Evolutionary conservation across 1,284 basidiomycete species (phyloP), one percentile per base, ranked within the genome.

Genomic region (Ceratorhiza oryzae-sativae): DNA sequence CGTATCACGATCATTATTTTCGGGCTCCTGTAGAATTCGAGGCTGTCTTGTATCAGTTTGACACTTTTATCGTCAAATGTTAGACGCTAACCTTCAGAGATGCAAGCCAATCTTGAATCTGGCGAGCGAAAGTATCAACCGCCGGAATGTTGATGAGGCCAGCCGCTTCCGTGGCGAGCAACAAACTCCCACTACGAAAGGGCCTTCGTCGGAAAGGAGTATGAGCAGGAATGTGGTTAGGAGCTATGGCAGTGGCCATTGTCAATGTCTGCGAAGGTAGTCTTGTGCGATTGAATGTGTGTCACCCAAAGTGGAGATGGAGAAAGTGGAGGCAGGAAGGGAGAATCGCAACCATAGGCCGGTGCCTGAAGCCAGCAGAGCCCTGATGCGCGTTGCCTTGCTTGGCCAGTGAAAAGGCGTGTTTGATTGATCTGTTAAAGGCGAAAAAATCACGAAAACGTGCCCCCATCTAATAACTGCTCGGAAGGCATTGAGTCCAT

Each of bases 31-130:
- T 39, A 58, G 20, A 34, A 58, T 39, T 39, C 20, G 55, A 9
- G 55, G 55, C 55, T 58, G 18, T 6, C 23, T 58, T n/a, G 34
- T 39, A 39, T 58, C 55, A 58, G 55, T 9, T 27, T 58, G 55
- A 58, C 13, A 36, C 55, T 9, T 34, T 34, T 39, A 39, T 34
- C 10, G 25, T n/a, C 2, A 10, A 4, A 51, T 27, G 15, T 2
- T 23, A 23, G 8, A 23, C 10, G 34, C 30, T 36, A 5, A 56
- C 53, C 53, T 39, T 56, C 32, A 56, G 15, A 36, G 53, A 20
- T 27, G 13, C n/a, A 12, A 58, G 1, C 55, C 55, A 58, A 9
- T 36, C 32, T 6, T 58, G 55, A 18, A 10, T 34, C 10, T 58
- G 55, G 3, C 30, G 55, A 39, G n/a, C 55, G 1, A 58, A 15